phyloP scores from a whole-genome alignment of 768 basidiomycete genomes.

The Boletus eberwhitei region DNA sequence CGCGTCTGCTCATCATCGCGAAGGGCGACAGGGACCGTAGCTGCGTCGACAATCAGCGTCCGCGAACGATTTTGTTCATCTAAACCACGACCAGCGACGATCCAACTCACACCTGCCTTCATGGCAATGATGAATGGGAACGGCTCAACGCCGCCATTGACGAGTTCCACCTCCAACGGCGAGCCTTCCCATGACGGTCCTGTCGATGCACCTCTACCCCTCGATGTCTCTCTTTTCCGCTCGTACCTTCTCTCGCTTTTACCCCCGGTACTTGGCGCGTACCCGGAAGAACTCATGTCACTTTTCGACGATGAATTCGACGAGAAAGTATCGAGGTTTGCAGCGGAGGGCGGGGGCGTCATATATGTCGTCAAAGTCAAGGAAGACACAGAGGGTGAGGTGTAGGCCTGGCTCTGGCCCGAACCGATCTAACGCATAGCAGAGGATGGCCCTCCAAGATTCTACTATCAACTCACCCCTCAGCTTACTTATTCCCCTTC shows the following conservation, averaged over 20 bases:
- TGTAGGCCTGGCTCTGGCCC: neutral
- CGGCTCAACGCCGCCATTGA: constrained; percentile 26
- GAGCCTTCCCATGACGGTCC: constrained; percentile 26
- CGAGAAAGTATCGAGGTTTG: constrained; percentile 73
- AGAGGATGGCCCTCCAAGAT: constrained; percentile 68
- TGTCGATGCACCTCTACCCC: constrained; percentile 41
- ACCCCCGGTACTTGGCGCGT: constrained; percentile 79
- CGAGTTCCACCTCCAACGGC: constrained; percentile 30
- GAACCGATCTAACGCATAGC: constrained; percentile 11
- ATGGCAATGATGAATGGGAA: constrained; percentile 26
- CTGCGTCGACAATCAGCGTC: constrained; percentile 6
- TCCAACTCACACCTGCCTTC: neutral
- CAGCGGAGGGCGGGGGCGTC: constrained; percentile 69
- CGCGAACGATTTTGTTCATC: neutral
- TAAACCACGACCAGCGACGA: constrained; percentile 16
- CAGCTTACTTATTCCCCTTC: constrained; percentile 78
- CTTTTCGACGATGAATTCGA: constrained; percentile 74
- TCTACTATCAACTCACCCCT: constrained; percentile 64
- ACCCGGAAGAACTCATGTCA: constrained; percentile 57
- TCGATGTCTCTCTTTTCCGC: constrained; percentile 70
- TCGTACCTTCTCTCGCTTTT: constrained; percentile 69
- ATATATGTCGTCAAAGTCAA: constrained; percentile 80
- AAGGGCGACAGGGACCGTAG: constrained; percentile 19
- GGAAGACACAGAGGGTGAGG: constrained; percentile 70
- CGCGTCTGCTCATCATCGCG: constrained; percentile 26